These are phyloP conservation scores for Colletotrichum nymphaeae DNA, from an alignment of 2,329 filamentous ascomycete species.

Conservation along the genomic window DNA sequence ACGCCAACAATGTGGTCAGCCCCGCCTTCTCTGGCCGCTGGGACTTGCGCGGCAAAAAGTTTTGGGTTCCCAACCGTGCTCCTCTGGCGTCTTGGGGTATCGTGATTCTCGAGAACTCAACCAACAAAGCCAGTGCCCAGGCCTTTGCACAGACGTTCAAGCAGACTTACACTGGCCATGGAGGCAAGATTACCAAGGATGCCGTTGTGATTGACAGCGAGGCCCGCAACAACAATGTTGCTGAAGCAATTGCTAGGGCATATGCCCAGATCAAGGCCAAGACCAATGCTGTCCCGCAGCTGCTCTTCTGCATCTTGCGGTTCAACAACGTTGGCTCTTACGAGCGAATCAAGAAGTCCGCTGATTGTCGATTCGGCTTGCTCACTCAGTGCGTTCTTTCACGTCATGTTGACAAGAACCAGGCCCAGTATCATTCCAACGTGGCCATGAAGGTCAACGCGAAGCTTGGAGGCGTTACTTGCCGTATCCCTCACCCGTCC, in stretches of 20 bases:
- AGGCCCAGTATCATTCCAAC: slow-evolving; percentile 90
- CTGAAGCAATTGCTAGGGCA: slow-evolving; percentile 64
- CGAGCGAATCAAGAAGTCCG: slow-evolving; percentile 87
- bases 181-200: slow-evolving; percentile 50
- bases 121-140: slow-evolving; percentile 64
- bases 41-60: slow-evolving; percentile 84
- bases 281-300: slow-evolving; percentile 71
- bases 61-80: slow-evolving; percentile 74
- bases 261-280: slow-evolving; percentile 66
- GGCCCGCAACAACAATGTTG: slow-evolving; percentile 51
- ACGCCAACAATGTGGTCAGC: slow-evolving; percentile 66
- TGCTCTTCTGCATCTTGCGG: slow-evolving; percentile 83
- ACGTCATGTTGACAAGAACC: slow-evolving; percentile 74
- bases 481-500: slow-evolving; percentile 48
- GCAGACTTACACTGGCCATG: slow-evolving; percentile 59
- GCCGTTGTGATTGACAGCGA: slow-evolving; percentile 45
- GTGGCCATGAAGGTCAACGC: slow-evolving; percentile 97
- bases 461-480: slow-evolving; percentile 89
- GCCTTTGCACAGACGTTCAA: slow-evolving; percentile 65
- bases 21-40: slow-evolving; percentile 81
- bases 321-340: slow-evolving; percentile 80
- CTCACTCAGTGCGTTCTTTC: slow-evolving; percentile 85
- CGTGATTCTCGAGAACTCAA: slow-evolving; percentile 69
- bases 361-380: slow-evolving; percentile 86
- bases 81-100: slow-evolving; percentile 82